Evolutionary conservation across 495 filamentous ascomycete genomes (phyloP).

Genomic region (Amphirosellinia nigrospora): DNA sequence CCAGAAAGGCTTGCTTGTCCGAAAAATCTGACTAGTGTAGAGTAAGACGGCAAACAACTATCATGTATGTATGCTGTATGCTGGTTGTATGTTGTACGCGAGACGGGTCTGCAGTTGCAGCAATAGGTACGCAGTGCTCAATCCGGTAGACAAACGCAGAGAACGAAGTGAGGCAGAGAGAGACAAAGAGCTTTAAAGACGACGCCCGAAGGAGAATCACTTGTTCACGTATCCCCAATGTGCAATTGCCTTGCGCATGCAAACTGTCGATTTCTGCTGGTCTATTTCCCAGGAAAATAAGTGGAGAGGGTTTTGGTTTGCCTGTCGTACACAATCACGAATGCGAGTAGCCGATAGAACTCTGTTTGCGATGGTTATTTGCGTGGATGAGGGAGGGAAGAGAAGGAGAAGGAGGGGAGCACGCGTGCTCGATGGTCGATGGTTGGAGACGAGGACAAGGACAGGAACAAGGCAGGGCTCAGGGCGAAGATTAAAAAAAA

Average conservation of each 20-base stretch:
- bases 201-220: slow-evolving; percentile 22
- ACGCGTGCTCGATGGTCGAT: not conserved
- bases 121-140: slow-evolving; percentile 23
- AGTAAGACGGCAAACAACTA: slow-evolving; percentile 19
- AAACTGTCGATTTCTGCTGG: slow-evolving; percentile 14
- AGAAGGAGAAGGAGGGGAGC: not conserved
- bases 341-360: not conserved
- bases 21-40: slow-evolving; percentile 11
- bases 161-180: not conserved
- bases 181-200: slow-evolving; percentile 11
- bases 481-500: slow-evolving; percentile 4
- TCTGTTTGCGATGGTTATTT: slow-evolving; percentile 20
- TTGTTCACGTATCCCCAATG: slow-evolving; percentile 25
- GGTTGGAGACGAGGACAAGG: slow-evolving; percentile 8
- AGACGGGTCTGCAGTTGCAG: slow-evolving; percentile 23
- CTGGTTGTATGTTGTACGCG: slow-evolving; percentile 1
- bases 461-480: not conserved
- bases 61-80: slow-evolving; percentile 21
- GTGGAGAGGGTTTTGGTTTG: not conserved
- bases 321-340: slow-evolving; percentile 23
- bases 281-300: slow-evolving; percentile 4
- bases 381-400: slow-evolving; percentile 3
- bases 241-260: slow-evolving; percentile 17
- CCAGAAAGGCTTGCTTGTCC: slow-evolving; percentile 4
- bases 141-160: slow-evolving; percentile 6